A percentile compares a stretch with the other conserved stretches of the same genome.
These are phyloP conservation scores for Cyberlindnera meyerae DNA, from an alignment of 805 yeast species.

Conservation along the genomic window DNA sequence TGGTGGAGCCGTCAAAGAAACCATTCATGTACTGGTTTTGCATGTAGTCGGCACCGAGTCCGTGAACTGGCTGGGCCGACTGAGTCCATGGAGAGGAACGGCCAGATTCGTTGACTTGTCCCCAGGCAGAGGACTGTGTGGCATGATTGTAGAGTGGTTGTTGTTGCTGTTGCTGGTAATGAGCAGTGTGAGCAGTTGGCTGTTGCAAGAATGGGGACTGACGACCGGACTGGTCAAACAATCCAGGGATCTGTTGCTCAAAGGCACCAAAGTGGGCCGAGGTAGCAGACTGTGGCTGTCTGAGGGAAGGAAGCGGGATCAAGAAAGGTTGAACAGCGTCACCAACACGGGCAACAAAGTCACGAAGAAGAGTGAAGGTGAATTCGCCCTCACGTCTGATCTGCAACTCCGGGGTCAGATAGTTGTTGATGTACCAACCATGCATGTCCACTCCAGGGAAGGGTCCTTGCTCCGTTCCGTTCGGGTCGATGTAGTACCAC, in stretches of 20 bases:
- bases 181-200: conserved; percentile 10
- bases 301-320: conserved; percentile 40
- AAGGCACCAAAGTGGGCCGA: conserved; percentile 5
- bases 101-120: conserved; percentile 14
- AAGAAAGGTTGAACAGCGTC: conserved; percentile 65
- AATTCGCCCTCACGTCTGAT: conserved; percentile 57
- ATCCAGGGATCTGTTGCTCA: conserved; percentile 7
- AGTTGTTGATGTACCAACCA: conserved; percentile 63
- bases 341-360: conserved; percentile 44
- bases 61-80: conserved; percentile 5
- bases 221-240: conserved; percentile 4
- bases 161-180: conserved; percentile 10
- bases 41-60: conserved; percentile 8
- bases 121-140: no score
- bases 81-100: conserved; percentile 21
- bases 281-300: conserved; percentile 2
- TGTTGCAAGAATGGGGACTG: conserved; percentile 8
- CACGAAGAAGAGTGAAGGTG: conserved; percentile 45
- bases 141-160: no score
- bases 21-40: conserved; percentile 3
- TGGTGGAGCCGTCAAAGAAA: conserved; percentile 2
- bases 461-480: conserved; percentile 76
- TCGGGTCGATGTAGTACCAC: conserved; percentile 74
- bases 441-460: conserved; percentile 73
- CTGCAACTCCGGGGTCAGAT: conserved; percentile 48